Conservation (phyloP, 768 basidiomycete genomes). For the Agaricus sinodeliciosus region DNA sequence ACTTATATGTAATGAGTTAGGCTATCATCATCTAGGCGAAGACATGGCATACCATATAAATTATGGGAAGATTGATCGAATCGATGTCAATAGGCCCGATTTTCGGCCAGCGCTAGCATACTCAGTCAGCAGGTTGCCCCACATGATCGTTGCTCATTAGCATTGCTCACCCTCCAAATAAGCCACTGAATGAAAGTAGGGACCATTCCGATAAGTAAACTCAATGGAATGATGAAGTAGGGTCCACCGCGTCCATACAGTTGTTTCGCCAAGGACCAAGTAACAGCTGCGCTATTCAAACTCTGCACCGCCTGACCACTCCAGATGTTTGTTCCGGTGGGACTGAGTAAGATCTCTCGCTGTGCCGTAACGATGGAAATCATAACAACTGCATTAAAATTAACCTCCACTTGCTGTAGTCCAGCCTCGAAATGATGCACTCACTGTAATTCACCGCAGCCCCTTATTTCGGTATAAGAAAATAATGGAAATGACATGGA, state of each 20-base stretch:
- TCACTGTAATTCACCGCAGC: constrained; percentile 32
- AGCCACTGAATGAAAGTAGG: constrained; percentile 49
- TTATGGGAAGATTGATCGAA: constrained; percentile 47
- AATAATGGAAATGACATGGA: neutral
- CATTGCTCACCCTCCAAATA: constrained; percentile 35
- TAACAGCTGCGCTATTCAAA: constrained; percentile 52
- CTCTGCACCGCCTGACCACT: constrained; percentile 45
- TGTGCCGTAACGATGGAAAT: constrained; percentile 45
- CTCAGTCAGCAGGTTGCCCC: neutral
- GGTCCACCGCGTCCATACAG: constrained; percentile 48
- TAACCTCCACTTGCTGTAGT: neutral
- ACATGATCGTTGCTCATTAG: neutral
- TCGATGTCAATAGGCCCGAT: constrained; percentile 47
- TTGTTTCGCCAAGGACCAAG: constrained; percentile 58
- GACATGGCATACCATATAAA: constrained; percentile 34
- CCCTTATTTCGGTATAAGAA: constrained; percentile 16
- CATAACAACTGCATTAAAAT: constrained; percentile 42
- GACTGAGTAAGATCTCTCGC: constrained; percentile 44
- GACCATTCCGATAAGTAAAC: constrained; percentile 46
- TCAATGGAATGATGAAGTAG: constrained; percentile 51
- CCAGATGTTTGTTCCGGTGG: constrained; percentile 58
- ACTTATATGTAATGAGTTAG: constrained; percentile 17
- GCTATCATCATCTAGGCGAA: neutral
- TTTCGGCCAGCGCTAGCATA: constrained; percentile 41
- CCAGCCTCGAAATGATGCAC: neutral